Evolutionary conservation across 352 stramenopile genomes (phyloP), one percentile per base, ranked within the genome.

Genomic region (Thraustotheca clavata): DNA sequence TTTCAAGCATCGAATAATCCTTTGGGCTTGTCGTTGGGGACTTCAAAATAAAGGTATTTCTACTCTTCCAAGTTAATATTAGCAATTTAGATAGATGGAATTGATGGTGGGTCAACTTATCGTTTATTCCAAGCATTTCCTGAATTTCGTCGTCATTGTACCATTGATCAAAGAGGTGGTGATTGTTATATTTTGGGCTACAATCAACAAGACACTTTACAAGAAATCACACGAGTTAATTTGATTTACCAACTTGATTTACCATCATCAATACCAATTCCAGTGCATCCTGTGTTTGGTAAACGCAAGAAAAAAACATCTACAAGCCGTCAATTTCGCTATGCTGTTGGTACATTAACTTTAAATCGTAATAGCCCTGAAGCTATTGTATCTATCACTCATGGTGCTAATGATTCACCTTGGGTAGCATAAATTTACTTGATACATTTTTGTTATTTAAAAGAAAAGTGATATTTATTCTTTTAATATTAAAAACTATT

Each of bases 171-270:
- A n/a, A 18, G 20, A 11, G 27, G 20, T 3, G 34, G 27, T 38
- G 50, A 60, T 38, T 60, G 50, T 24, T 60, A 40, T 26, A 24
- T 60, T 11, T 46, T 38, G 12, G 50, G 50, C 27, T 60, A 60
- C 50, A 16, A 46, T 24, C 11, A n/a, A 9, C 1, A n/a, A 9
- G 33, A 60, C 5, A 43, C 12, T 3, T 38, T 60, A 4, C 22
- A 48, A n/a, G 50, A 60, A 43, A 38, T 60, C 27, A 35, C 31
- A 22, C 31, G 50, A 22, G 50, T 60, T n/a, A 60, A 22, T 24
- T n/a, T 60, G 7, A 7, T 60, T 4, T 43, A n/a, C 27, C 50
- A 60, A 20, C 18, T 60, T n/a, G 50, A 60, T 35, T 18, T 38
- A 1, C 16, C 49, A 7, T 3, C 27, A n/a, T 47, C 2, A 2